phyloP scores from a whole-genome alignment of 1,139 yeast species.

The Yamadazyma diospyri region DNA sequence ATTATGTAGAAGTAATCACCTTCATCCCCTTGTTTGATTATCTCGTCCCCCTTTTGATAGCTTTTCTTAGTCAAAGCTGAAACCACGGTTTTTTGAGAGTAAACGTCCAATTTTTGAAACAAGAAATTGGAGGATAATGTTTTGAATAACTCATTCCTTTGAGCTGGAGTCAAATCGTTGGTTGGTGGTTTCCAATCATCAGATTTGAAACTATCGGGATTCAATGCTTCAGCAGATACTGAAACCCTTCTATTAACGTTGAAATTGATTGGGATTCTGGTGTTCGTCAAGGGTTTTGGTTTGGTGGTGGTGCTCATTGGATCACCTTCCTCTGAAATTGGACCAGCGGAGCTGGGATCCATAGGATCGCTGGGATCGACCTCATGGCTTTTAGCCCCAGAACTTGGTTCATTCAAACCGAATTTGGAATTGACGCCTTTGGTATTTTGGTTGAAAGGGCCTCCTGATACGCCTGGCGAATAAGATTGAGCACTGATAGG shows the following conservation, averaged over 20 bases:
- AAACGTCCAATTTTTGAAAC: constrained; percentile 73
- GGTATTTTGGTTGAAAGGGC: constrained; percentile 5
- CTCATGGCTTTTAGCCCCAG: constrained; percentile 2
- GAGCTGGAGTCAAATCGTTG: constrained; percentile 61
- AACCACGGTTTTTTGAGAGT: constrained; percentile 72
- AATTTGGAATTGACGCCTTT: neutral
- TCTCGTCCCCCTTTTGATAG: constrained; percentile 56
- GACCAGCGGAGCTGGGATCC: constrained; percentile 6
- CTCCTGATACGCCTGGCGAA: constrained; percentile 10
- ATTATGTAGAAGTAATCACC: constrained; percentile 93
- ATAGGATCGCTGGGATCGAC: constrained; percentile 12
- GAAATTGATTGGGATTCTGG: constrained; percentile 51
- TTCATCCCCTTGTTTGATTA: constrained; percentile 92
- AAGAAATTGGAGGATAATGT: constrained; percentile 78
- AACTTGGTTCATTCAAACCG: neutral
- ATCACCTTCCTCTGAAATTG: constrained; percentile 11
- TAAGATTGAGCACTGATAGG: constrained; percentile 14
- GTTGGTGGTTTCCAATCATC: constrained; percentile 75
- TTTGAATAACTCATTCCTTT: constrained; percentile 62
- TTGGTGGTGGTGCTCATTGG: constrained; percentile 12
- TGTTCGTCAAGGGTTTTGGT: constrained; percentile 19
- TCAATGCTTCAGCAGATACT: constrained; percentile 76
- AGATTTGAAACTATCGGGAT: constrained; percentile 52
- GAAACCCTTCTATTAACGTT: constrained; percentile 84
- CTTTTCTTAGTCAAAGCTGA: constrained; percentile 75